Base-by-base conservation (phyloP, 805 yeast genomes). In the Clavispora santaluciae region DNA sequence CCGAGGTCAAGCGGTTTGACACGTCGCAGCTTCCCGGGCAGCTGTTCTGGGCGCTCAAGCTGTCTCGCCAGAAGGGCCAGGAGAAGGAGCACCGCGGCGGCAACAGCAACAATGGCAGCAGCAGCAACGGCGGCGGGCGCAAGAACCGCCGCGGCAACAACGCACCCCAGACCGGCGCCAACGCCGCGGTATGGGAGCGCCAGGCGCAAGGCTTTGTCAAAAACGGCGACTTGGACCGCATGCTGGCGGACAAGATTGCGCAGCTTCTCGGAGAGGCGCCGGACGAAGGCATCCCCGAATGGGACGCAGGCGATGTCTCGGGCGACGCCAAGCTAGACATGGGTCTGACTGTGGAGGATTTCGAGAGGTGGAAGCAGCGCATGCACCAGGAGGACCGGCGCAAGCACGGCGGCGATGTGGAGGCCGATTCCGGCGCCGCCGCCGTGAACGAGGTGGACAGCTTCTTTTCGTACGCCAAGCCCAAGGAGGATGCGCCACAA, bases 301-400 rank as follows among this genome's bases (percentile, higher is more conserved):
- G 72, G 73, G 69, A 63, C 37, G 47, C 61, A 10, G 57, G 59
- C 3, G 64, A 59, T 12, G 34, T 60, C 13, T 49, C 62, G 28
- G 55, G 48, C 36, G 53, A 46, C n/a, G 35, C 43, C 40, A 39
- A 25, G 9, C 42, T 46, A 57, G 66, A 53, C 53, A 71, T 59
- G 61, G 82, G 82, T 16, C 73, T 68, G 40, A 71, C 81, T 0
- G 74, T 75, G 3, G 73, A 73, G 40, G 83, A 78, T 46, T 78
- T 78, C 50, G 84, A 78, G 53, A 68, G 64, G 45, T 78, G 83
- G 83, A 76, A 76, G 55, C 57, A 70, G 36, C 67, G 65, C 45
- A 73, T 76, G 81, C 68, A 68, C 45, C 57, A 68, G 36, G 76
- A 76, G 51, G 78, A 77, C 29, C 67, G 68, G 25, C 67, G 63